Conservation (phyloP, 805 yeast species). For the Candida ovalis region DNA sequence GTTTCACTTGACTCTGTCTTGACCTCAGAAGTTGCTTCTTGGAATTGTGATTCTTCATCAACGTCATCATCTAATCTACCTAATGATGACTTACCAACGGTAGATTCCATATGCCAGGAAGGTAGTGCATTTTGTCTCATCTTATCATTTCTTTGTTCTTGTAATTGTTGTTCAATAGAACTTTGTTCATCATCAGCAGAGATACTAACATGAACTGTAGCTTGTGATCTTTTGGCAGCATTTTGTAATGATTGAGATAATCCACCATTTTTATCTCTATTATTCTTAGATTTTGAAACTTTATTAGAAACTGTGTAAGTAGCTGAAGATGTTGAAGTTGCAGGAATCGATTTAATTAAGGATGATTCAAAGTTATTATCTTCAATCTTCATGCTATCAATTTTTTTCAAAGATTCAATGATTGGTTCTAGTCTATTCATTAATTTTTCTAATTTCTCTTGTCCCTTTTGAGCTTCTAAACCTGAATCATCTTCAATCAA, state of each 20-base stretch:
- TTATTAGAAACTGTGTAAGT: constrained; percentile 61
- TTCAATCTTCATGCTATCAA: constrained; percentile 74
- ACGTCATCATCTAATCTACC: constrained; percentile 55
- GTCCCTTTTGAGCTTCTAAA: constrained; percentile 74
- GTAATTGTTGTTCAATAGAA: constrained; percentile 59
- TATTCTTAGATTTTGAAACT: constrained; percentile 18
- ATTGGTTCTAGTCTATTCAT: constrained; percentile 91
- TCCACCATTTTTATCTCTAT: constrained; percentile 15
- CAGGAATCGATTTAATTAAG: constrained; percentile 78
- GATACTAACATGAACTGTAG: constrained; percentile 85
- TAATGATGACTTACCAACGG: constrained; percentile 68
- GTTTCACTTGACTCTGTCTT: constrained; percentile 5
- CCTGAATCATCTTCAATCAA: constrained; percentile 86
- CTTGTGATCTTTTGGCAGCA: constrained; percentile 52
- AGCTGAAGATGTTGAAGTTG: constrained; percentile 64
- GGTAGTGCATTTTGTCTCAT: constrained; percentile 93
- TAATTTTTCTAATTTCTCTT: constrained; percentile 72
- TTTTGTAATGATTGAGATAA: constrained; percentile 30
- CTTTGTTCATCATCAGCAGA: constrained; percentile 78
- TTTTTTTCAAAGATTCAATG: constrained; percentile 74
- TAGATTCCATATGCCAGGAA: constrained; percentile 90
- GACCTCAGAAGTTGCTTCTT: not conserved
- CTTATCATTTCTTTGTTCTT: constrained; percentile 64
- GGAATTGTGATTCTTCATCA: constrained; percentile 15
- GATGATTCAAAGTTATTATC: constrained; percentile 90